phyloP scores from a whole-genome alignment of 176 grass and related monocot genomes.

The Oryza coarctata region DNA sequence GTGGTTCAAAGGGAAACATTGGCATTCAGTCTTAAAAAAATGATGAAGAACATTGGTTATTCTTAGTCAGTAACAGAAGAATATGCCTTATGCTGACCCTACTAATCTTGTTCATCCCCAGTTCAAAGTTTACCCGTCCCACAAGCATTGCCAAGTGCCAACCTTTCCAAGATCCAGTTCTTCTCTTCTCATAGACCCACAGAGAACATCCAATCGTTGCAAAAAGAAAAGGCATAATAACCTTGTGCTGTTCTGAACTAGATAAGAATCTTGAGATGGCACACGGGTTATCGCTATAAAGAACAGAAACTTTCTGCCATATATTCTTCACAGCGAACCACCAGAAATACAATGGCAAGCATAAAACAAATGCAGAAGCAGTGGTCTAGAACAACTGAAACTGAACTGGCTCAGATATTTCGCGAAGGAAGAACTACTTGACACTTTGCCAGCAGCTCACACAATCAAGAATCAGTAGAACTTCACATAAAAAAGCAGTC shows the following conservation, averaged over 20 bases:
- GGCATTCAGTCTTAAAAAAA: too few relatives aligned
- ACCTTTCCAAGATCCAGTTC: constrained; percentile 44
- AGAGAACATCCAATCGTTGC: not conserved
- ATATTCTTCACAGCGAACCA: not conserved
- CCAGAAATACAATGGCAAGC: not conserved
- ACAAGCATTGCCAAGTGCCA: not conserved
- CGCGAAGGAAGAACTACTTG: not conserved
- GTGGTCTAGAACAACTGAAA: not conserved
- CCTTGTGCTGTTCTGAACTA: not conserved
- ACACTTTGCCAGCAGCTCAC: not conserved
- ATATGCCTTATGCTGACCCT: constrained; percentile 1
- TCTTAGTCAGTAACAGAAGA: constrained; percentile 29
- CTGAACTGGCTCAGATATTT: too few relatives aligned
- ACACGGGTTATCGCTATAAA: not conserved
- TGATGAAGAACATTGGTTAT: constrained; percentile 2
- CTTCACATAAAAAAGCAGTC: not conserved
- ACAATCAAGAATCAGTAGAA: not conserved
- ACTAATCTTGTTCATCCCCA: not conserved
- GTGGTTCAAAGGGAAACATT: too few relatives aligned
- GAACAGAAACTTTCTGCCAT: not conserved
- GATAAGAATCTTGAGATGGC: not conserved
- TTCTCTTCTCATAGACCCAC: constrained; percentile 19
- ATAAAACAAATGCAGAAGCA: not conserved
- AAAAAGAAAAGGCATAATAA: not conserved
- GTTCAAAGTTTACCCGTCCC: constrained; percentile 1